Evolutionary conservation across 164 flowering plant species (phyloP), one percentile per base, ranked within the genome.

Genomic region (Liquidambar formosana): DNA sequence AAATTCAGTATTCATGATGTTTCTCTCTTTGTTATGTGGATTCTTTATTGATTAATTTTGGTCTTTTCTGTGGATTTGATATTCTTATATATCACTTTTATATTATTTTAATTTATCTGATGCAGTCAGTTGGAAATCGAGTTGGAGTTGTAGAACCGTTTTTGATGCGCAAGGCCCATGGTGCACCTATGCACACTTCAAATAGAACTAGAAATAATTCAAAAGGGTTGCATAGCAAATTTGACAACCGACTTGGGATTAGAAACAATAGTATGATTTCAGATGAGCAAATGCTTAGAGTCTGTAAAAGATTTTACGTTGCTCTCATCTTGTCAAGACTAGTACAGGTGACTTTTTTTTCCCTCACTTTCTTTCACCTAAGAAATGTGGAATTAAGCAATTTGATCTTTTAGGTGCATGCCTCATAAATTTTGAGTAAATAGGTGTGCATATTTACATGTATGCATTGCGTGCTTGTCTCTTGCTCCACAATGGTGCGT

Each of bases 161-260:
- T 79, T 73, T 95, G 80, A 93, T 95, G 99, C 97, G 96, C 45
- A 93, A 89, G 97, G 97, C 99, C 64, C 99, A 95, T 88, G 97
- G 97, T 68, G 97, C 93, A 21, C 96, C 93, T 41, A 48, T 86
- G 57, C 84, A 81, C 48, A 28, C 68, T 13, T 76, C 75, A 56
- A 73, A 71, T 28, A 86, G 72, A 70, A 77, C 81, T 63, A 83
- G 83, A 75, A 83, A 77, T 60, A 73, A 67, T 28, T 67, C 63
- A 54, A 88, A 78, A 70, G 82, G 79, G 45, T 64, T 75, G 64
- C 81, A 67, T 69, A 77, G 74, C n/a, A 79, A 72, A 68, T 48
- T 61, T 65, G 78, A 75, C 52, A 64, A 69, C 63, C 71, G 43
- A 71, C 49, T 23, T 66, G 77, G 85, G 45, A 66, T 71, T 21